A percentile compares a stretch with the other conserved stretches of the same genome.
Conservation (phyloP, 768 basidiomycete species). For the Russula abietina region DNA sequence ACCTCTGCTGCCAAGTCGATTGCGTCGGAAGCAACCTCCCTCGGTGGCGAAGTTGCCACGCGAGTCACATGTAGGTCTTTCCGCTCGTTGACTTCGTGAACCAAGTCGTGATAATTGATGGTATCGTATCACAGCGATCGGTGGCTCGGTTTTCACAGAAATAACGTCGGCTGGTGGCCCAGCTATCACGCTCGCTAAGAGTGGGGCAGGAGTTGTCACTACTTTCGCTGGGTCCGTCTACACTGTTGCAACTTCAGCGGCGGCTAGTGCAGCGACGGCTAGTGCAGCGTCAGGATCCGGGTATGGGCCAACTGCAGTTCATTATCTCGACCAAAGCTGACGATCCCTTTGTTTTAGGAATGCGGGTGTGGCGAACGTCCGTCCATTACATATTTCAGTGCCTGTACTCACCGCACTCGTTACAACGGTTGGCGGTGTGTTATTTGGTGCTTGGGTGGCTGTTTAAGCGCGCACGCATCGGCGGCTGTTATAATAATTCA, state of each 20-base stretch:
- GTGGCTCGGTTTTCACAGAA: conserved; percentile 19
- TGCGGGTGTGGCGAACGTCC: conserved; percentile 6
- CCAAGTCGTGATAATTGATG: not conserved
- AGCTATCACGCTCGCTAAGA: conserved; percentile 21
- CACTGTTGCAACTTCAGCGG: conserved; percentile 21
- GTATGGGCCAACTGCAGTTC: not conserved
- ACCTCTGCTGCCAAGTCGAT: conserved; percentile 3
- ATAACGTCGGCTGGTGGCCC: conserved; percentile 20
- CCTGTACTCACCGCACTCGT: conserved; percentile 18
- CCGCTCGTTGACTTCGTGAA: no score
- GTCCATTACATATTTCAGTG: not conserved
- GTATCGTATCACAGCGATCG: conserved; percentile 8
- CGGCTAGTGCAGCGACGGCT: no score
- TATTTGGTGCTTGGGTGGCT: conserved; percentile 21
- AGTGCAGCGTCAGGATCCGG: not conserved
- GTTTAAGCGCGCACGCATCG: not conserved
- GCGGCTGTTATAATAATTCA: not conserved
- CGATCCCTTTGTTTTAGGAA: not conserved
- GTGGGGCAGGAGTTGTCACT: conserved; percentile 19
- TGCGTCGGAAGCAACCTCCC: not conserved
- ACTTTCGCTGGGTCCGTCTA: conserved; percentile 23
- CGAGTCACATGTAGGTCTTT: conserved; percentile 20
- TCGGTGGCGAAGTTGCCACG: conserved; percentile 2
- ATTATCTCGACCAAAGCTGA: not conserved
- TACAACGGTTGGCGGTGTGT: conserved; percentile 15